Conservation (phyloP, 768 basidiomycete genomes). For the Collybia mongolica region DNA sequence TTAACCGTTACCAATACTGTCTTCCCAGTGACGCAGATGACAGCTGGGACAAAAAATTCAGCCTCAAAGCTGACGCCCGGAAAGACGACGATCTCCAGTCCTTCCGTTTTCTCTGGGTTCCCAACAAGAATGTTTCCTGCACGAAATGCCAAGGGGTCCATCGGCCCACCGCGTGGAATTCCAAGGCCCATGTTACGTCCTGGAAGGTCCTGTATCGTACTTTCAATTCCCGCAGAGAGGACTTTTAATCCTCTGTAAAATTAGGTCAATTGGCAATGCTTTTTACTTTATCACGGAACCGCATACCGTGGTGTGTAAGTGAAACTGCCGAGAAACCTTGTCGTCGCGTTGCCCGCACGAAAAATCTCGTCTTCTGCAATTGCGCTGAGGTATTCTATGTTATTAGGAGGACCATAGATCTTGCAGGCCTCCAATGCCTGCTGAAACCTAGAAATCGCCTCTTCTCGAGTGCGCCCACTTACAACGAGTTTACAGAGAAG, state of each 20-base stretch:
- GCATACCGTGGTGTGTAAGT: slow-evolving; percentile 39
- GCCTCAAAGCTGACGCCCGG: slow-evolving; percentile 43
- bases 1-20: slow-evolving; percentile 40
- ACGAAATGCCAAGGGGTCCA: slow-evolving; percentile 58
- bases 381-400: slow-evolving; percentile 47
- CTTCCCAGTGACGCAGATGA: slow-evolving; percentile 59
- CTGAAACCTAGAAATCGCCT: slow-evolving; percentile 42
- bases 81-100: slow-evolving; percentile 51
- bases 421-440: slow-evolving; percentile 35
- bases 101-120: slow-evolving; percentile 49
- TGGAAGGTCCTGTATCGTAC: slow-evolving; percentile 57
- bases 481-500: slow-evolving; percentile 63
- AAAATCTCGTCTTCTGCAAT: slow-evolving; percentile 42
- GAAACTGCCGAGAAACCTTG: slow-evolving; percentile 47
- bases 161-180: slow-evolving; percentile 62
- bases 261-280: background rate
- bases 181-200: slow-evolving; percentile 53
- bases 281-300: background rate
- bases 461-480: slow-evolving; percentile 39
- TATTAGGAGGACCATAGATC: slow-evolving; percentile 61
- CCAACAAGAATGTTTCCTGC: slow-evolving; percentile 59
- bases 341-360: slow-evolving; percentile 41
- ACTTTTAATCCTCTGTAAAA: slow-evolving; percentile 48
- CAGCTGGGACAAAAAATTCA: slow-evolving; percentile 46
- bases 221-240: slow-evolving; percentile 52